These are phyloP conservation scores for Malbranchea cinnamomea DNA, from an alignment of 2,329 filamentous ascomycete species.

Conservation along the genomic window DNA sequence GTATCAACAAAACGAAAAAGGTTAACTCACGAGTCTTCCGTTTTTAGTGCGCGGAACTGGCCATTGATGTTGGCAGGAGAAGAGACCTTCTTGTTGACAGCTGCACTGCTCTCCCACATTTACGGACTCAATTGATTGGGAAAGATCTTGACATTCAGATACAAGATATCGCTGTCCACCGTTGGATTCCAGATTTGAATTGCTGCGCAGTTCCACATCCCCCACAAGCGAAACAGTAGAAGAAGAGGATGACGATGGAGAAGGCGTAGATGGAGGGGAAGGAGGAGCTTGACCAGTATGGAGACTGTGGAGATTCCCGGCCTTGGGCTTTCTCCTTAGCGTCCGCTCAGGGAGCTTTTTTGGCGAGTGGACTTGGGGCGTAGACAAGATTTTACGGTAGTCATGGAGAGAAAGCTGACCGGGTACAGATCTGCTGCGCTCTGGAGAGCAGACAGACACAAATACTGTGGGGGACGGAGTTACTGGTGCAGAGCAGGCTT, in stretches of 20 bases:
- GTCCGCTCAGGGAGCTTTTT: slow-evolving; percentile 4
- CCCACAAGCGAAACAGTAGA: too few species aligned
- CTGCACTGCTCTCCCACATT: too few species aligned
- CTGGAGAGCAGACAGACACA: slow-evolving; percentile 5
- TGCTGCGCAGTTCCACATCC: too few species aligned
- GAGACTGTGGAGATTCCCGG: slow-evolving; percentile 9
- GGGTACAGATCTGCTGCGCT: slow-evolving; percentile 1
- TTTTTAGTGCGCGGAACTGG: too few species aligned
- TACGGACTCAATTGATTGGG: too few species aligned
- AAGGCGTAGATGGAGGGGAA: slow-evolving; percentile 9
- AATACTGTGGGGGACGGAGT: slow-evolving; percentile 9
- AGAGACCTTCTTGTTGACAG: not conserved
- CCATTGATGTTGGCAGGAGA: not conserved
- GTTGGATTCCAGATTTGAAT: too few species aligned
- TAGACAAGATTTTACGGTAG: slow-evolving; percentile 11
- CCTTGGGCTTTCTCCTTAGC: slow-evolving; percentile 11
- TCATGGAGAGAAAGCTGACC: slow-evolving; percentile 10
- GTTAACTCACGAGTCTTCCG: too few species aligned
- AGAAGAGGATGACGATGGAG: slow-evolving; percentile 2
- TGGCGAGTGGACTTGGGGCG: slow-evolving; percentile 2
- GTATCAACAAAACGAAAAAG: too few species aligned
- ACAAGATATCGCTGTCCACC: too few species aligned
- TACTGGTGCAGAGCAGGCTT: slow-evolving; percentile 7
- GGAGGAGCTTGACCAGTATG: slow-evolving; percentile 6
- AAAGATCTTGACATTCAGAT: too few species aligned